Evolutionary conservation across 352 stramenopile species (phyloP), one percentile per base, ranked within the genome.

Genomic region (Phytopythium boreale): DNA sequence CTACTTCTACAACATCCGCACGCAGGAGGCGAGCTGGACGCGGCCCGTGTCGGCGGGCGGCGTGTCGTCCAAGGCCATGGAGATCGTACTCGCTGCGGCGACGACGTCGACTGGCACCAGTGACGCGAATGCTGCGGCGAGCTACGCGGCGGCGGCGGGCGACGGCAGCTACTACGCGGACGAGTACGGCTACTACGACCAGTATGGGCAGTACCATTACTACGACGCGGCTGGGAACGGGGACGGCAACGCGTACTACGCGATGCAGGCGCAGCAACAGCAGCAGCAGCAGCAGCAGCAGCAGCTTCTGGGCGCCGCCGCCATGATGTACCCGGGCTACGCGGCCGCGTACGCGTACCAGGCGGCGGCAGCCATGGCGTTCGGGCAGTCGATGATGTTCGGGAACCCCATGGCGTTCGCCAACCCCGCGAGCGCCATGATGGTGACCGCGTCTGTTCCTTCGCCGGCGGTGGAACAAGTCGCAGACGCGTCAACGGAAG

Each of bases 1-100:
- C 43, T 97, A 97, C 63, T 97, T 89, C 66, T 97, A 92, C 79
- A 96, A 95, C 63, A 90, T 88, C 34, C 77, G 79, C 9, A 97
- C 89, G 1, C 87, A 96, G 56, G 88, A 96, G 68, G 88, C 87
- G 51, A 93, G 80, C 60, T 96, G 88, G 88, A 94, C 84, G 59
- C 78, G 84, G 4, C 84, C 84, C 9, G 65, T 82, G 10, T 76
- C 76, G 9, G 76, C 80, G 2, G 39, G 66, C 9, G 39, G 66
- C 9, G 60, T 63, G 2, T 72, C 74, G 6, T 62, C 71, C 10
- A 84, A 79, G 37, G 56, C 71, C 1, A 65, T 77, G 55, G 77
- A 86, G 26, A 75, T 77, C 19, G 64, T 72, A 8, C 66, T 74
- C 62, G 57, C 70, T 36, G 75, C 67, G 8, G 78, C 71, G 0